phyloP scores from a whole-genome alignment of 208 protist genomes.

The Giardia muris region DNA sequence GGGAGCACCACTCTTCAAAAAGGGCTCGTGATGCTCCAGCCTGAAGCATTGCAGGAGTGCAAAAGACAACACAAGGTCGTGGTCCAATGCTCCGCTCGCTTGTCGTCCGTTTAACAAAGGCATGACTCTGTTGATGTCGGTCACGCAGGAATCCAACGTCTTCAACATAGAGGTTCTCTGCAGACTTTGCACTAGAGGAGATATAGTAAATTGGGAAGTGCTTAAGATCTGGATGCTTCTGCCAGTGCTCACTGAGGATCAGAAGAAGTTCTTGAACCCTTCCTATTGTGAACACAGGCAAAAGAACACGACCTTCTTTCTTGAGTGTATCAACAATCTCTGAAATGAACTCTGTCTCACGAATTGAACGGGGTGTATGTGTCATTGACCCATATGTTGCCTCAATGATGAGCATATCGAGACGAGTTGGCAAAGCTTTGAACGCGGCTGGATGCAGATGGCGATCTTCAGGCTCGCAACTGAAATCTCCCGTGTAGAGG shows the following conservation, averaged over 20 bases:
- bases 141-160: not conserved
- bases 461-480: not conserved
- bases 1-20: not conserved
- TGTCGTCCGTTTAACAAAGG: not conserved
- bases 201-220: conserved; percentile 9
- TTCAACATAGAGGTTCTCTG: not conserved
- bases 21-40: not conserved
- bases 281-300: conserved; percentile 45
- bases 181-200: not conserved
- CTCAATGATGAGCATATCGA: conserved; percentile 12
- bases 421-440: not conserved
- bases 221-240: conserved; percentile 30
- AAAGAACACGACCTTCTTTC: conserved; percentile 32
- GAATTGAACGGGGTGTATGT: not conserved
- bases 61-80: conserved; percentile 15
- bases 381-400: conserved; percentile 11
- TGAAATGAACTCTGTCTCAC: conserved; percentile 35
- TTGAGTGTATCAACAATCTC: conserved; percentile 32
- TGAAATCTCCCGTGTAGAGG: conserved; percentile 24
- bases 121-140: not conserved
- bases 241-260: conserved; percentile 42
- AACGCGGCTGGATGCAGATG: conserved; percentile 8
- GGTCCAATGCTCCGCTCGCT: not conserved
- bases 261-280: conserved; percentile 39
- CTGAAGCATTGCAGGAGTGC: conserved; percentile 25